Evolutionary conservation across 257 asterid species (phyloP).

Genomic region (Handroanthus guayacan): DNA sequence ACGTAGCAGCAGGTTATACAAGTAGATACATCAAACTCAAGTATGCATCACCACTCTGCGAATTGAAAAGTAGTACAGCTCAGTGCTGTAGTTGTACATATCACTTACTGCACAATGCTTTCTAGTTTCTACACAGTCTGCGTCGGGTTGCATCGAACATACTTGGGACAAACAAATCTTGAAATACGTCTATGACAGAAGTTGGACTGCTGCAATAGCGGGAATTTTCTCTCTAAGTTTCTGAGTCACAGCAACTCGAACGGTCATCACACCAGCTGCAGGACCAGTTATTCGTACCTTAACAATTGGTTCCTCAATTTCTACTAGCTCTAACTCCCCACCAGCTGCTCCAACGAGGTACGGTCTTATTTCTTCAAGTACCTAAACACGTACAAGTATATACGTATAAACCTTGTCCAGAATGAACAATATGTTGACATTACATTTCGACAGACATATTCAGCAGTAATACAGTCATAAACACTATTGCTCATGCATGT

Average conservation of each 20-base stretch:
- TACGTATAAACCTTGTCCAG: not conserved
- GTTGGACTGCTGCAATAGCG: conserved; percentile 92
- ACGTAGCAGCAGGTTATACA: conserved; percentile 26
- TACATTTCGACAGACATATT: conserved; percentile 15
- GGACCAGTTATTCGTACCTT: conserved; percentile 93
- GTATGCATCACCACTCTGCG: conserved; percentile 11
- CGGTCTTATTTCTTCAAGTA: conserved; percentile 93
- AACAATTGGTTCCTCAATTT: conserved; percentile 88
- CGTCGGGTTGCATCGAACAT: not conserved
- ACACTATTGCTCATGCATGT: not conserved
- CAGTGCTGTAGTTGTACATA: conserved; percentile 9
- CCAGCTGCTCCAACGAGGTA: conserved; percentile 94
- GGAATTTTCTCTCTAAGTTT: conserved; percentile 93
- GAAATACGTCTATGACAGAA: conserved; percentile 53
- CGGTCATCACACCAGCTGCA: conserved; percentile 96
- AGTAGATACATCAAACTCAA: conserved; percentile 1
- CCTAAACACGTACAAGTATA: conserved; percentile 47
- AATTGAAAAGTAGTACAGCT: conserved; percentile 14
- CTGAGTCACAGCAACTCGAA: conserved; percentile 95
- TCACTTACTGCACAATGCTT: conserved; percentile 31
- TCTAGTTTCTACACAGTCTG: not conserved
- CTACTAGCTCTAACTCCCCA: conserved; percentile 85
- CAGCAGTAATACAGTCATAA: not conserved
- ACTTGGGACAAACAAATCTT: conserved; percentile 10
- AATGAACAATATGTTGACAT: not conserved